Evolutionary conservation across 805 yeast species (phyloP), one percentile per base, ranked within the genome.

Genomic region (Helenozyma baotianmanensis): DNA sequence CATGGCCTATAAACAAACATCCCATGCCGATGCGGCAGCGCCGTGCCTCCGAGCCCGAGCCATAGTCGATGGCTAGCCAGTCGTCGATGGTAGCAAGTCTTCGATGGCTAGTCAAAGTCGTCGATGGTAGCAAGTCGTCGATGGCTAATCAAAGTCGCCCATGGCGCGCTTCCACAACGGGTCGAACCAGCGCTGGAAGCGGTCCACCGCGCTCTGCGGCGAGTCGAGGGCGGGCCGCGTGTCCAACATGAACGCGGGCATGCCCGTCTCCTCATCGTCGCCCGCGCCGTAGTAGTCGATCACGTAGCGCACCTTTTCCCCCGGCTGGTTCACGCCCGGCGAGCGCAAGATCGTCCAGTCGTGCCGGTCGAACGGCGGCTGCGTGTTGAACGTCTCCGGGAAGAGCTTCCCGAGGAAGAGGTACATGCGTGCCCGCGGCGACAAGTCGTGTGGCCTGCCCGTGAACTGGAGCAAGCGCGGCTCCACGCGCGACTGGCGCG

Each of bases 281-380:
- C 96, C 95, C 3, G 95, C 96, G n/a, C 87, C 78, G 56, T 92
- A 92, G 58, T 90, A 92, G 57, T 92, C 99, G 50, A 92, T 88
- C 19, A 92, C 95, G 50, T 92, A 92, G 42, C 98, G 73, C 14
- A 92, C 88, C 31, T 46, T 32, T 47, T 79, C 64, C 84, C 89
- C 83, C 13, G 64, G 69, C 12, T 68, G 56, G 12, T 52, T 27
- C 12, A 32, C 34, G 3, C 76, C 76, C 31, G 58, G 60, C 9
- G 76, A 68, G 50, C 98, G 73, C 46, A 90, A 68, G 4, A 92
- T 96, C 3, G 95, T 83, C 99, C 99, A 92, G 62, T 92, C 99
- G 51, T 92, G 99, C 57, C 99, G 78, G 59, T 92, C 99, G 52
- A 92, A 92, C 6, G 99, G 99, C 4, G 95, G 86, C 42, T 82